Base-by-base conservation (phyloP, 495 filamentous ascomycete species). In the Podospora anserina region DNA sequence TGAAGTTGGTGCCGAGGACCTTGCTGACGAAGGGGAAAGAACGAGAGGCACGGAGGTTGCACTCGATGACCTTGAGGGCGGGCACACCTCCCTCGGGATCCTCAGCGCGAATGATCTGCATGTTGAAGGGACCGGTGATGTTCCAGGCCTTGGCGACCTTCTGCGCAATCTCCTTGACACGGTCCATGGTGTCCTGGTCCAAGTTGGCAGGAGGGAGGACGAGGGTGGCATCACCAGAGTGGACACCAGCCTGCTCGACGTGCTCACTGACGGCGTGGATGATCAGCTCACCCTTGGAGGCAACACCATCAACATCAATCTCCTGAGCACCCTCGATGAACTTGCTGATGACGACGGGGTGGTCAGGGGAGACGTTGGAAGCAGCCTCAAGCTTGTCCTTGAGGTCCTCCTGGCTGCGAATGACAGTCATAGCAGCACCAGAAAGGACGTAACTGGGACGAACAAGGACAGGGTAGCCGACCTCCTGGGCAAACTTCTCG, bases 351-450 rank as follows among this genome's bases (percentile, higher is more conserved):
- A 98, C 95, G n/a, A 98, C 95, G 18, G 95, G 95, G 81, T 97
- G 92, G 65, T 98, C 95, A 44, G 90, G 91, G n/a, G 94, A 97
- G 53, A 99, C 95, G 69, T 90, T 89, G 61, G 87, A 89, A 30
- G 95, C 95, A 75, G 95, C 92, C 77, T 92, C 88, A 9, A 99
- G 85, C 82, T 97, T 97, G 66, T 87, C 91, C 72, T 92, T 93
- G 53, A 99, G 86, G 70, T 98, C 95, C 71, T 91, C 87, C 80
- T 94, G 85, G 69, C 91, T 95, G 78, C 92, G 94, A 63, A 97
- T 96, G n/a, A 96, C 96, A 78, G 96, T 99, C 95, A 99, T 99
- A 68, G 95, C 95, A 69, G 95, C 95, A 68, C 95, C 95, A 23
- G 95, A 98, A 30, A 99, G 90, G 32, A 99, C 95, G 75, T 99